Conservation (phyloP, 2,329 filamentous ascomycete genomes). For the Ceratocystis huliohia region DNA sequence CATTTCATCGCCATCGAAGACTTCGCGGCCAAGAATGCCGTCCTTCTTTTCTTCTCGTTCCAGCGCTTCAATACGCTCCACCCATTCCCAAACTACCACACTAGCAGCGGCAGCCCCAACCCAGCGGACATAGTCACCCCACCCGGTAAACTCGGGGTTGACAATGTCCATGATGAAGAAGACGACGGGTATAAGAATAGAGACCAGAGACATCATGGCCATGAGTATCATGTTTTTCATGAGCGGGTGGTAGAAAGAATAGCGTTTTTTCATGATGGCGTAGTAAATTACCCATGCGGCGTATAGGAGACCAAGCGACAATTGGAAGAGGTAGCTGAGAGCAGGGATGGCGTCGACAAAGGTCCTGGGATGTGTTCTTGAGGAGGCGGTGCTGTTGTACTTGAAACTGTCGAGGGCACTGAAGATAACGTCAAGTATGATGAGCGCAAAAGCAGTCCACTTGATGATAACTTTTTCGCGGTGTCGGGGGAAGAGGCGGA, state of each 20-base stretch:
- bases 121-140: constrained; percentile 94
- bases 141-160: constrained; percentile 71
- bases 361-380: constrained; percentile 46
- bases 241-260: constrained; percentile 77
- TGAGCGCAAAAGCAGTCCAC: constrained; percentile 91
- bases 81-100: constrained; percentile 98
- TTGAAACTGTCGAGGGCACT: constrained; percentile 80
- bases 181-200: constrained; percentile 78
- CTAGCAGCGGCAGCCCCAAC: constrained; percentile 89
- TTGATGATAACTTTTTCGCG: constrained; percentile 98
- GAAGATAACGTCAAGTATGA: constrained; percentile 81
- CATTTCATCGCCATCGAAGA: constrained; percentile 92
- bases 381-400: constrained; percentile 42
- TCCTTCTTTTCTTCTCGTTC: constrained; percentile 91
- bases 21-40: constrained; percentile 76
- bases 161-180: constrained; percentile 90
- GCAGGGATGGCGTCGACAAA: constrained; percentile 88
- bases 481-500: constrained; percentile 87
- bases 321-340: constrained; percentile 77
- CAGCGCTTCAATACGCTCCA: constrained; percentile 82
- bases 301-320: constrained; percentile 75
- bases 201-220: constrained; percentile 61
- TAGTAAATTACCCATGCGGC: constrained; percentile 93
- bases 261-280: constrained; percentile 77
- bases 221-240: constrained; percentile 84